A percentile compares a stretch with the other conserved stretches of the same genome.
Conservation (phyloP, 2,329 filamentous ascomycete species). For the Talaromyces sp. region DNA sequence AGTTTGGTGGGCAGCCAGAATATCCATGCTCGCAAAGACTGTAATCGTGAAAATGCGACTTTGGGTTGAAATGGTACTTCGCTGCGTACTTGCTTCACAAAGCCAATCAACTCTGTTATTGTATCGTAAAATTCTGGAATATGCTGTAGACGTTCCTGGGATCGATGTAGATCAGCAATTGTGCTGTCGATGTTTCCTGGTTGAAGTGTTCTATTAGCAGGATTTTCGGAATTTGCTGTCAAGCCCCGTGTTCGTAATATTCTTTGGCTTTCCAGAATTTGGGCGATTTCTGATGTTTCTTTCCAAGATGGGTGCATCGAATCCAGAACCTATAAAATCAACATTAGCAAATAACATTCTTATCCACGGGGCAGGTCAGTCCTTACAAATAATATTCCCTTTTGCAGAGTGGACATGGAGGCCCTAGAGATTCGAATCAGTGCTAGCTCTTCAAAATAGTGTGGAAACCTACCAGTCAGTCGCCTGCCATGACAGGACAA, state of each 20-base stretch:
- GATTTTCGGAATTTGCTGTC: conserved; percentile 32
- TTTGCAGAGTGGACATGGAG: conserved; percentile 74
- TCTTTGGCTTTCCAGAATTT: conserved; percentile 41
- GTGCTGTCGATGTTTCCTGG: conserved; percentile 65
- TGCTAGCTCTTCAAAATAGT: background rate
- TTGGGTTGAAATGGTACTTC: conserved; percentile 68
- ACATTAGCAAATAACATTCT: background rate
- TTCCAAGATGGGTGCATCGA: conserved; percentile 85
- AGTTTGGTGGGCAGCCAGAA: conserved; percentile 92
- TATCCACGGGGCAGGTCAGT: background rate
- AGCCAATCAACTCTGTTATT: conserved; percentile 66
- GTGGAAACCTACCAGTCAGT: conserved; percentile 75
- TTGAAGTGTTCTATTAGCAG: conserved; percentile 22
- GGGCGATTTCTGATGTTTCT: conserved; percentile 68
- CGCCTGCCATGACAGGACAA: conserved; percentile 92
- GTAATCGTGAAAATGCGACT: conserved; percentile 85
- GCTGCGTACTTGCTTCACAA: conserved; percentile 69
- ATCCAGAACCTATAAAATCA: conserved; percentile 65
- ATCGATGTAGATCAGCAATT: conserved; percentile 57
- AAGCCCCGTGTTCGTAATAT: conserved; percentile 35
- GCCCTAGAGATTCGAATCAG: background rate
- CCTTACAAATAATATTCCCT: conserved; percentile 81
- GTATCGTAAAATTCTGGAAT: conserved; percentile 67
- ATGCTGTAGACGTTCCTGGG: conserved; percentile 63
- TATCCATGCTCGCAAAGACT: conserved; percentile 84